Evolutionary conservation across 2,329 filamentous ascomycete genomes (phyloP).

Genomic region (Aspergillus chevalieri): DNA sequence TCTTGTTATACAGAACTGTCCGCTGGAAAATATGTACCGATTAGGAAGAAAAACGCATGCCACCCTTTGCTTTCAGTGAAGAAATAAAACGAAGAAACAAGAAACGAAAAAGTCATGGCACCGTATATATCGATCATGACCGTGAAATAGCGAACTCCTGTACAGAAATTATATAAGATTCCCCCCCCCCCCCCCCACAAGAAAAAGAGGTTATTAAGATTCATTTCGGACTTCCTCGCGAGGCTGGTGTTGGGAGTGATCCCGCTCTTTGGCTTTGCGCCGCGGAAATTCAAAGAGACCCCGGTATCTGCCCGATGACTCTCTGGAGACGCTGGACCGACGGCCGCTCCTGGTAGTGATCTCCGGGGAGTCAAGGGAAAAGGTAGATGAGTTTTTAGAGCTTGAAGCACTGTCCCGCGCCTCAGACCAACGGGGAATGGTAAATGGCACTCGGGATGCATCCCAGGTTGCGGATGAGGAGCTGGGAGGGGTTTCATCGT

Average conservation of each 20-base stretch:
- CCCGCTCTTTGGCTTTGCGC: constrained; percentile 37
- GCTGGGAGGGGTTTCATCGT: constrained; percentile 42
- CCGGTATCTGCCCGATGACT: constrained; percentile 36
- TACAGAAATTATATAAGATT: not conserved
- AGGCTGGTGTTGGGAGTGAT: constrained; percentile 27
- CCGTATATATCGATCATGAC: not conserved
- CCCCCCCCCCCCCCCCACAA: not conserved
- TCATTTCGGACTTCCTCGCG: constrained; percentile 30
- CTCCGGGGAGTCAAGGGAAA: constrained; percentile 38
- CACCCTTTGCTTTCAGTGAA: not conserved
- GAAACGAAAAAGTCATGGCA: not conserved
- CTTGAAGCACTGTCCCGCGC: constrained; percentile 37
- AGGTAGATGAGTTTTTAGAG: constrained; percentile 43
- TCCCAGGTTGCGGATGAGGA: constrained; percentile 41
- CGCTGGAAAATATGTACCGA: not conserved
- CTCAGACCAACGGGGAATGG: constrained; percentile 35
- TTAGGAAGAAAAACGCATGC: not conserved
- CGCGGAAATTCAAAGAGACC: constrained; percentile 41
- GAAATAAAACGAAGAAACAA: constrained; percentile 10
- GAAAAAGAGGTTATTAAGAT: constrained; percentile 13
- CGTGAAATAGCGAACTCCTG: not conserved
- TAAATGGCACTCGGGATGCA: constrained; percentile 35
- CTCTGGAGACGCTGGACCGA: constrained; percentile 33
- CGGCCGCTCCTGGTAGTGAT: constrained; percentile 25
- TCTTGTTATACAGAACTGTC: constrained; percentile 16